Evolutionary conservation across 2,329 filamentous ascomycete species (phyloP).

Genomic region (Volutella citrinella): DNA sequence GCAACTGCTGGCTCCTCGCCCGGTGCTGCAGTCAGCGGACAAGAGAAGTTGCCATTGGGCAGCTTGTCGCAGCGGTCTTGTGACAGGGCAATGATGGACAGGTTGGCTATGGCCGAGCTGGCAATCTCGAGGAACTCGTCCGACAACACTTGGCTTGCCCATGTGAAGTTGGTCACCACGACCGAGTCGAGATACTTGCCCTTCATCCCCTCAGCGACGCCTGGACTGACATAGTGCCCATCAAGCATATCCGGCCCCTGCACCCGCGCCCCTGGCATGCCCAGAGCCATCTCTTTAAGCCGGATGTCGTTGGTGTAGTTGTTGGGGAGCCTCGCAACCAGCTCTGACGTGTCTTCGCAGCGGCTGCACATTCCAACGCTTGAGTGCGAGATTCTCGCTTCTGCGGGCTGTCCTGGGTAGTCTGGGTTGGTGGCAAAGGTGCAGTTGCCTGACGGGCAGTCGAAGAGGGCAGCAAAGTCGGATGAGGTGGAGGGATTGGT

Average conservation of each 20-base stretch:
- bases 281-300: no score
- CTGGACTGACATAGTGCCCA: neutral
- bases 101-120: slow-evolving; percentile 1
- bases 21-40: neutral
- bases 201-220: no score
- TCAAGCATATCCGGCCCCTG: neutral
- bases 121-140: slow-evolving; percentile 2
- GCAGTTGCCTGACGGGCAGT: slow-evolving; percentile 2
- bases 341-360: neutral
- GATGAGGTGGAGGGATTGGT: slow-evolving; percentile 6
- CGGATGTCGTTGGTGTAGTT: no score
- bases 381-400: slow-evolving; percentile 3
- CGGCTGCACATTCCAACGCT: slow-evolving; percentile 7
- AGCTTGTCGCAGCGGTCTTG: slow-evolving; percentile 4
- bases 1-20: neutral
- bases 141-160: slow-evolving; percentile 2
- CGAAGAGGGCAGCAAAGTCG: slow-evolving; percentile 1
- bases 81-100: slow-evolving; percentile 4
- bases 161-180: neutral
- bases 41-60: slow-evolving; percentile 1
- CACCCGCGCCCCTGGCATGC: no score
- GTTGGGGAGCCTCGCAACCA: no score
- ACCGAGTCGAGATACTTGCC: slow-evolving; percentile 2
- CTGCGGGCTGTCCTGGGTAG: neutral
- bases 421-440: slow-evolving; percentile 1